Evolutionary conservation across 2,329 filamentous ascomycete species (phyloP).

Genomic region (Ilyonectria mors-panacis): DNA sequence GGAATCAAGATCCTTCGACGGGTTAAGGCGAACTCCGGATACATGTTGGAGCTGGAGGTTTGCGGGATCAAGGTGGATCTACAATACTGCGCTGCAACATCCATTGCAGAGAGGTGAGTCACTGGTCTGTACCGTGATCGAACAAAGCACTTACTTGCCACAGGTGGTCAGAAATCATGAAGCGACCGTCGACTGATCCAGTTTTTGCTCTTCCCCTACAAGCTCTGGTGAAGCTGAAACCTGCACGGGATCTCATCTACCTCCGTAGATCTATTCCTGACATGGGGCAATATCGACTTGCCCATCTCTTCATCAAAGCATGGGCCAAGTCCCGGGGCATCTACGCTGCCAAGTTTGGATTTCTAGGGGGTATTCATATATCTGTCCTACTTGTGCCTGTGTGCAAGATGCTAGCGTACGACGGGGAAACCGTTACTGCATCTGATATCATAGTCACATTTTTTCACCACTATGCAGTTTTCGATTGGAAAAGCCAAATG

Average conservation of each 20-base stretch:
- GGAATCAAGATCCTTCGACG: constrained; percentile 68
- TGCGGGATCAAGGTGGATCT: constrained; percentile 72
- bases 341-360: constrained; percentile 76
- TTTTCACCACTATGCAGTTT: constrained; percentile 73
- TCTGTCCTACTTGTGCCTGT: constrained; percentile 73
- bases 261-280: constrained; percentile 73
- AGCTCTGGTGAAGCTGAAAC: constrained; percentile 74
- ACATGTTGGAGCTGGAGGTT: constrained; percentile 76
- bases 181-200: constrained; percentile 64
- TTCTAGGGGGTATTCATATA: constrained; percentile 76
- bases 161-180: constrained; percentile 64
- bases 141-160: constrained; percentile 2
- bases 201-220: constrained; percentile 70
- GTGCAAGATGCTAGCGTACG: constrained; percentile 66
- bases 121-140: neutral
- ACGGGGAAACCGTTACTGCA: constrained; percentile 57
- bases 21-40: constrained; percentile 71
- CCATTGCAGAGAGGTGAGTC: constrained; percentile 64
- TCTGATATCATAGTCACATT: constrained; percentile 71
- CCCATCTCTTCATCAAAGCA: constrained; percentile 71
- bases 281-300: constrained; percentile 68
- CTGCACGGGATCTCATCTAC: constrained; percentile 73
- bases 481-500: constrained; percentile 70
- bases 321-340: constrained; percentile 76
- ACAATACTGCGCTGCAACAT: constrained; percentile 75